Evolutionary conservation across 1,139 yeast genomes (phyloP).

Genomic region (Yamadazyma blattariae): DNA sequence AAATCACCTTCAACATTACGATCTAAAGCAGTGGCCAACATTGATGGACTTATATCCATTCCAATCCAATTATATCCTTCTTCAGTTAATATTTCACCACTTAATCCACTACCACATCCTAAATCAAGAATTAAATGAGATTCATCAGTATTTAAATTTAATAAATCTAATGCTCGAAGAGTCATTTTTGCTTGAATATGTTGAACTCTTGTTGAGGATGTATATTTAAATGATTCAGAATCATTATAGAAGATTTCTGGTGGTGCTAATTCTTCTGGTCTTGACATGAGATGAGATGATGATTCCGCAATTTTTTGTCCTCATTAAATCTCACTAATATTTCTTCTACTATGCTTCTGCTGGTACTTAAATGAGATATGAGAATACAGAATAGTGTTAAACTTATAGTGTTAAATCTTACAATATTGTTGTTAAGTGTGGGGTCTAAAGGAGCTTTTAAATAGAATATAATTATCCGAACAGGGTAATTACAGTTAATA

Average conservation of each 20-base stretch:
- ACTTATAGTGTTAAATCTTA: too few species aligned
- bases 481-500: too few species aligned
- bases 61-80: conserved; percentile 97
- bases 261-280: conserved; percentile 97
- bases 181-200: conserved; percentile 99
- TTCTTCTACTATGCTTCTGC: too few species aligned
- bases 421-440: too few species aligned
- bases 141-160: conserved; percentile 61
- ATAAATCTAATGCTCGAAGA: conserved; percentile 80
- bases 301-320: too few species aligned
- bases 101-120: conserved; percentile 96
- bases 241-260: conserved; percentile 96
- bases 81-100: conserved; percentile 90
- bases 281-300: conserved; percentile 57
- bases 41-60: conserved; percentile 92
- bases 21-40: conserved; percentile 93
- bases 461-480: too few species aligned
- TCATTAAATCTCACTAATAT: too few species aligned
- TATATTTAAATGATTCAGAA: conserved; percentile 82
- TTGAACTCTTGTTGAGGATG: conserved; percentile 92
- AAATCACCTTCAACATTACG: conserved; percentile 93
- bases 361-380: too few species aligned
- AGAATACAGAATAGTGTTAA: too few species aligned
- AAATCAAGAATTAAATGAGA: conserved; percentile 81
- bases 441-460: too few species aligned